Percentiles rank a stretch among this genome's conserved stretches.
phyloP scores from a whole-genome alignment of 148 eudicot genomes.

The Drosera capensis region DNA sequence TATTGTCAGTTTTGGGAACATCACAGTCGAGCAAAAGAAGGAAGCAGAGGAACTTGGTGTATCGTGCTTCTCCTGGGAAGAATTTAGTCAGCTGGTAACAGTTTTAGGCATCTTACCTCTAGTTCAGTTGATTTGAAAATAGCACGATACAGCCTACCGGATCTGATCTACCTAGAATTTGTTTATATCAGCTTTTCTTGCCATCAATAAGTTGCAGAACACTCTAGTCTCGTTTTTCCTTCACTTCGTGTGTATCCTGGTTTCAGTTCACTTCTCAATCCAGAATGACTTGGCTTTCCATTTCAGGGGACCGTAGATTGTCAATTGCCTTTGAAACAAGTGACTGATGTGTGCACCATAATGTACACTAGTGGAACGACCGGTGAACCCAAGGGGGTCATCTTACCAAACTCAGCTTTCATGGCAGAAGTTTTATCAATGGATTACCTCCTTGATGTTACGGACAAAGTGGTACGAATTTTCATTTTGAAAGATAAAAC shows the following conservation, averaged over 20 bases:
- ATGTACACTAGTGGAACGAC: constrained; percentile 98
- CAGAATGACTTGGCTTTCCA: not conserved
- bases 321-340: constrained; percentile 46
- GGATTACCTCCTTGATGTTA: constrained; percentile 42
- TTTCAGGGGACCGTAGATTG: constrained; percentile 49
- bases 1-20: constrained; percentile 65
- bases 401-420: constrained; percentile 53
- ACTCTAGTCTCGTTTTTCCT: too few species aligned
- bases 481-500: too few species aligned
- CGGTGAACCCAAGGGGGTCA: constrained; percentile 94
- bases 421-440: constrained; percentile 48
- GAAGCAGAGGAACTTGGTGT: constrained; percentile 57
- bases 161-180: too few species aligned
- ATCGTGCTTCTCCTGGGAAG: constrained; percentile 81
- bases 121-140: too few species aligned
- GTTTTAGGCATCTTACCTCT: not conserved
- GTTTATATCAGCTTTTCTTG: too few species aligned
- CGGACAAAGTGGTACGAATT: constrained; percentile 49
- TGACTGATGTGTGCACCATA: constrained; percentile 53
- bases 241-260: too few species aligned
- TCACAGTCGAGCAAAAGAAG: constrained; percentile 44
- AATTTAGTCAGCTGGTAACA: constrained; percentile 46
- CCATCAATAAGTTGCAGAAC: too few species aligned
- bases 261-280: not conserved
- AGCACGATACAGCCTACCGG: too few species aligned